Evolutionary conservation across 495 filamentous ascomycete genomes (phyloP), one percentile per base, ranked within the genome.

Genomic region (Penicillium lagena): DNA sequence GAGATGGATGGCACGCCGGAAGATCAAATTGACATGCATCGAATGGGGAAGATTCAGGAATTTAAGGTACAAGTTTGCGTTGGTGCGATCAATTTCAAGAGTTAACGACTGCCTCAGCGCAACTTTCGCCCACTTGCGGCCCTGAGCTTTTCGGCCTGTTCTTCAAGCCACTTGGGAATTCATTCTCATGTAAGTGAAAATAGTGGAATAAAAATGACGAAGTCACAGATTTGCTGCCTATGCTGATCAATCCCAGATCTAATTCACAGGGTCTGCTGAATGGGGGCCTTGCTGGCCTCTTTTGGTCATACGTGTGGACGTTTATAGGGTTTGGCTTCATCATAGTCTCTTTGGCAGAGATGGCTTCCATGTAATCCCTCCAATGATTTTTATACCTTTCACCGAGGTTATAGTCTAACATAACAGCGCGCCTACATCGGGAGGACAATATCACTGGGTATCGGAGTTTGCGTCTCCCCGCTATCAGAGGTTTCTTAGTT

Each of bases 381-480:
- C 15, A 30, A 36, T 9, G 7, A 49, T 51, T 22, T 4, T 22
- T 3, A 22, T 22, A 22, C 6, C 22, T 22, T 22, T 4, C 22
- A 22, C 22, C 22, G 22, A 22, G 22, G 6, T 22, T 22, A 22
- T 22, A 22, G 4, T 22, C 22, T 22, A 22, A 22, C 22, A 22
- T 22, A 53, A 28, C 70, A 70, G 43, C 60, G 50, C 50, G 6
- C 54, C 54, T 4, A 56, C 54, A 0, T 43, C 64, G 4, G 73
- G 67, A 27, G 70, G 68, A 1, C 68, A 75, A 47, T 75, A 73
- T 35, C 71, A 75, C 43, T 75, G 71, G 70, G 68, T 72, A 1
- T 72, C 66, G 2, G 74, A 77, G 41, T 76, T 77, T 39, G 57
- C 71, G 0, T 64, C 67, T 1, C 59, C 52, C 4, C 45, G 49